phyloP scores from a whole-genome alignment of 371 early-diverging fungal genomes.

The Mitosporidium daphniae region DNA sequence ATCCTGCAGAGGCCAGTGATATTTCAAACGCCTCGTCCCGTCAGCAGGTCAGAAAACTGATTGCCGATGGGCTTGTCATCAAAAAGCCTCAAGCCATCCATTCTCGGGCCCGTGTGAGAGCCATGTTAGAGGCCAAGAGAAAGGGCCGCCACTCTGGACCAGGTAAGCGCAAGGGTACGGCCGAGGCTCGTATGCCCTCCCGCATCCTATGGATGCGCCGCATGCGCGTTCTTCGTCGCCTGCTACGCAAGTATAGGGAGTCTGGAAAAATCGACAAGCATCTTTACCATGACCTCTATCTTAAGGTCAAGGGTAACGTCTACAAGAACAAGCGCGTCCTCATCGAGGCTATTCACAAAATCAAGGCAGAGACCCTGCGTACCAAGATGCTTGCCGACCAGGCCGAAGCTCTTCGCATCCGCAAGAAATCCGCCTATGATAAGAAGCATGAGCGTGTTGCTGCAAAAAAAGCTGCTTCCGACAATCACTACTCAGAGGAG shows the following conservation, averaged over 20 bases:
- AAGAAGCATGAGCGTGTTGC: constrained; percentile 46
- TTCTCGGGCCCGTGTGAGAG: constrained; percentile 82
- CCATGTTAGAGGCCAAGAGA: constrained; percentile 62
- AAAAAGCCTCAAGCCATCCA: constrained; percentile 61
- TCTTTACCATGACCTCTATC: constrained; percentile 82
- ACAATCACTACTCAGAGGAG: too few relatives aligned
- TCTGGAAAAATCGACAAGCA: constrained; percentile 87
- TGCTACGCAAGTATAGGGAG: constrained; percentile 87
- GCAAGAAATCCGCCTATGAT: constrained; percentile 73
- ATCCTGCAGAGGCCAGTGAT: constrained; percentile 80
- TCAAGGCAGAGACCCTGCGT: constrained; percentile 91
- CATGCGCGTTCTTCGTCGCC: constrained; percentile 83
- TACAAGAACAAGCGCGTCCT: constrained; percentile 99
- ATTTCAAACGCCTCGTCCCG: constrained; percentile 87
- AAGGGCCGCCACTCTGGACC: constrained; percentile 92
- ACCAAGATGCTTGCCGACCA: constrained; percentile 71
- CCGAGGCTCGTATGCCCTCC: constrained; percentile 91
- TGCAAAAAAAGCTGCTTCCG: constrained; percentile 34
- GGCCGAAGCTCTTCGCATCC: constrained; percentile 82
- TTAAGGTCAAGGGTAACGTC: constrained; percentile 97
- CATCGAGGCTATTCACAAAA: constrained; percentile 97
- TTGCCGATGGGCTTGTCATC: constrained; percentile 85
- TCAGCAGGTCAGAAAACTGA: constrained; percentile 57
- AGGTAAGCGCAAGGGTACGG: constrained; percentile 93
- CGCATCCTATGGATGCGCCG: constrained; percentile 94